These are phyloP conservation scores for Cladosporium halotolerans DNA, from an alignment of 2,329 filamentous ascomycete genomes.

Conservation along the genomic window DNA sequence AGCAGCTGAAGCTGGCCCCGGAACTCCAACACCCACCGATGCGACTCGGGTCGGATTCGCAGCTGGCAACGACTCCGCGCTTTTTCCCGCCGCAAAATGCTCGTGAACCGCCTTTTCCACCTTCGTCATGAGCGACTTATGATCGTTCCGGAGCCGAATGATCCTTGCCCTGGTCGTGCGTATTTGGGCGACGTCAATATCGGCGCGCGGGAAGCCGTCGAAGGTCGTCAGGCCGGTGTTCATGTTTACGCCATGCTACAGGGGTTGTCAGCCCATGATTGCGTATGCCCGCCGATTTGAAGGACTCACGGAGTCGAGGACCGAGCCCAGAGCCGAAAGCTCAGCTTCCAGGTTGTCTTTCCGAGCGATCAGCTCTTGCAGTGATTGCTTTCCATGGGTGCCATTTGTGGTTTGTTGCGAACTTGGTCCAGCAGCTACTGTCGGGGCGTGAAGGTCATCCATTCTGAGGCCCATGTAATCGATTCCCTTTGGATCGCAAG, in stretches of 20 bases:
- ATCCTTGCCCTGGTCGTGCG: conserved; percentile 89
- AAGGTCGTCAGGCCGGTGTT: conserved; percentile 76
- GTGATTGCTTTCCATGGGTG: conserved; percentile 53
- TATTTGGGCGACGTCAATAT: conserved; percentile 93
- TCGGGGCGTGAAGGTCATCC: conserved; percentile 64
- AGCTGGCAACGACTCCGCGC: conserved; percentile 3
- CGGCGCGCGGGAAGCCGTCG: conserved; percentile 86
- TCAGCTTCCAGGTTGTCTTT: conserved; percentile 83
- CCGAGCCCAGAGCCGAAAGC: conserved; percentile 72
- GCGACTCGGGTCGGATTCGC: neutral
- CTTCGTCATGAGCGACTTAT: conserved; percentile 76
- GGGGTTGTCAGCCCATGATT: neutral
- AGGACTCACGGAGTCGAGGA: conserved; percentile 73
- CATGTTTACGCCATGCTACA: conserved; percentile 87
- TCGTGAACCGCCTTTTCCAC: conserved; percentile 85
- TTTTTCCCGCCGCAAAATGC: conserved; percentile 60
- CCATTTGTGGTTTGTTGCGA: conserved; percentile 42
- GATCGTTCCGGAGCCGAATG: conserved; percentile 84
- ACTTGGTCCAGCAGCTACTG: conserved; percentile 70
- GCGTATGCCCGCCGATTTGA: neutral
- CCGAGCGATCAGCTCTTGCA: conserved; percentile 73
- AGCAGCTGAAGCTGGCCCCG: conserved; percentile 23
- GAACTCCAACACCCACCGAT: neutral
- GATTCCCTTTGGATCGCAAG: neutral
- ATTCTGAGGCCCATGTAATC: conserved; percentile 50